Conservation (phyloP, 495 filamentous ascomycete species). For the Annulohypoxylon maeteangense region DNA sequence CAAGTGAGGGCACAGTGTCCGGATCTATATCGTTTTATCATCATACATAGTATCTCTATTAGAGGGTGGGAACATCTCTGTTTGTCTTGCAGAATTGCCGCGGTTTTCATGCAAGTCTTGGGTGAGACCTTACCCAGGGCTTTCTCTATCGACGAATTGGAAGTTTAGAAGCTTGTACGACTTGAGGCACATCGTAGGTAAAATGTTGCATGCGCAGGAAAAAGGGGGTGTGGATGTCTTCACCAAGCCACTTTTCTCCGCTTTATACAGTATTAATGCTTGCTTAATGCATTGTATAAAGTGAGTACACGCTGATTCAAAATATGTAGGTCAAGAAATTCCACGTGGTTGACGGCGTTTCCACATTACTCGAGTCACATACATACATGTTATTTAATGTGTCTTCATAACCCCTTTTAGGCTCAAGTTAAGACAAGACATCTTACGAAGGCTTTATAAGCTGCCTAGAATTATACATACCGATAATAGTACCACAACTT, state of each 20-base stretch:
- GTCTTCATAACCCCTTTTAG: not conserved
- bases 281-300: slow-evolving; percentile 28
- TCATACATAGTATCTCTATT: not conserved
- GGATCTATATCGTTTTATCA: slow-evolving; percentile 7
- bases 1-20: slow-evolving; percentile 17
- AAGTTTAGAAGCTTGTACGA: slow-evolving; percentile 32
- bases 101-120: slow-evolving; percentile 38
- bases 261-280: slow-evolving; percentile 39
- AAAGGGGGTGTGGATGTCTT: slow-evolving; percentile 25
- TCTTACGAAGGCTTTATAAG: not conserved
- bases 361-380: slow-evolving; percentile 16
- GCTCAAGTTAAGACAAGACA: slow-evolving; percentile 7
- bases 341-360: slow-evolving; percentile 42
- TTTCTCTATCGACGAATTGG: slow-evolving; percentile 31
- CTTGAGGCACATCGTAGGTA: slow-evolving; percentile 22
- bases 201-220: slow-evolving; percentile 15
- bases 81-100: slow-evolving; percentile 40
- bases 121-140: slow-evolving; percentile 39
- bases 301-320: slow-evolving; percentile 16
- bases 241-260: slow-evolving; percentile 36
- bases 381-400: not conserved
- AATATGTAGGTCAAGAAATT: slow-evolving; percentile 10
- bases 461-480: too few relatives aligned
- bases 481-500: too few relatives aligned
- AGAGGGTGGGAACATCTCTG: slow-evolving; percentile 7